Conservation (phyloP, 331 rosid genomes). For the Quercus lobata region DNA sequence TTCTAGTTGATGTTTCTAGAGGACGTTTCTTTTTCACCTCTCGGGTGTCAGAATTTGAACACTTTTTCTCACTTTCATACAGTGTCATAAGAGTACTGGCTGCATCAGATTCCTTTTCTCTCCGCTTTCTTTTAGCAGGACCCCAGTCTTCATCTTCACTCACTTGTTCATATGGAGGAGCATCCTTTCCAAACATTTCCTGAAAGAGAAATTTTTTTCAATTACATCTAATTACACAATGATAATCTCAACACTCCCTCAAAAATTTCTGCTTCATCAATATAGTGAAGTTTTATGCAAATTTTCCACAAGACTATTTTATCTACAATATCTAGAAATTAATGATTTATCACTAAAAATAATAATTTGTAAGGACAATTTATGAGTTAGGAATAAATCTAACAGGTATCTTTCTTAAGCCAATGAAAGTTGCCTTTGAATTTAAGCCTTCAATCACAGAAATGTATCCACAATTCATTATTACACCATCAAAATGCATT, state of each 20-base stretch:
- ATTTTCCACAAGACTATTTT: background rate
- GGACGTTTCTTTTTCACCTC: conserved; percentile 22
- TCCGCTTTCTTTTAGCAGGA: conserved; percentile 68
- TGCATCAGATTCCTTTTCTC: conserved; percentile 91
- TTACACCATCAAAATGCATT: background rate
- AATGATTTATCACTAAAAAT: background rate
- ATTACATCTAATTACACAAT: conserved; percentile 7
- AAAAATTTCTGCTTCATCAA: background rate
- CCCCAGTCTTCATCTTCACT: conserved; percentile 99
- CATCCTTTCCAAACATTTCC: conserved; percentile 99
- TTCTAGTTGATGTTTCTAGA: conserved; percentile 36
- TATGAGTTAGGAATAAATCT: background rate
- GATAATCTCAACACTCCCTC: conserved; percentile 6
- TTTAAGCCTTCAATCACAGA: conserved; percentile 16
- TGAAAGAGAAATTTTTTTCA: conserved; percentile 8
- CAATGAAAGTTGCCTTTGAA: conserved; percentile 4
- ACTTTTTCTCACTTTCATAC: conserved; percentile 57
- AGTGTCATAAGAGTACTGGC: conserved; percentile 89
- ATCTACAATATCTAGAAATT: background rate
- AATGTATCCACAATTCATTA: background rate
- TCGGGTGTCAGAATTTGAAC: conserved; percentile 28
- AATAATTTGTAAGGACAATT: background rate
- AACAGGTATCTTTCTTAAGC: conserved; percentile 1
- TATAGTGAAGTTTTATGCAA: background rate
- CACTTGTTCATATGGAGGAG: conserved; percentile 54